A percentile compares a stretch with the other conserved stretches of the same genome.
phyloP scores from a whole-genome alignment of 1,139 yeast species.

The Pichia terricola region DNA sequence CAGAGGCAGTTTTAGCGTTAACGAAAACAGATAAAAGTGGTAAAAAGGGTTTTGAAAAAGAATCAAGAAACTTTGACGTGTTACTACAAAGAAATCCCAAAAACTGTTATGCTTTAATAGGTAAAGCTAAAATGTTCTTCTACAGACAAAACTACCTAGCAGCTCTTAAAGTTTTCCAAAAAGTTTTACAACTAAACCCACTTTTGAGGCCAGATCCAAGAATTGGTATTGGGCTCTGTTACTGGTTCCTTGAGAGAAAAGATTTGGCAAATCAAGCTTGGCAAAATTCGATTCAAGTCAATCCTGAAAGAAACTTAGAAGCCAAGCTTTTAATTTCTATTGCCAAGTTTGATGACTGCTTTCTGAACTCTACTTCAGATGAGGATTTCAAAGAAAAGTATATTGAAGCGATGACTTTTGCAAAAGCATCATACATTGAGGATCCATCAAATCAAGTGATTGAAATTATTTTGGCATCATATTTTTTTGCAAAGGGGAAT shows the following conservation, averaged over 20 bases:
- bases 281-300: conserved; percentile 67
- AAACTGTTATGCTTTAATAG: conserved; percentile 71
- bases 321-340: conserved; percentile 61
- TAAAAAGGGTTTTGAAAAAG: conserved; percentile 43
- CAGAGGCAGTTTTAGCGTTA: conserved; percentile 22
- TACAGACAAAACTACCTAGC: conserved; percentile 61
- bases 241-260: conserved; percentile 77
- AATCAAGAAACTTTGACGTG: conserved; percentile 51
- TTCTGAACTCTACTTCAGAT: conserved; percentile 50
- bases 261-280: conserved; percentile 73
- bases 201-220: conserved; percentile 82
- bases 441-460: conserved; percentile 24
- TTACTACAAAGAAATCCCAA: conserved; percentile 37
- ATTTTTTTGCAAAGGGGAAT: conserved; percentile 34
- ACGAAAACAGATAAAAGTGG: conserved; percentile 18
- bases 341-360: conserved; percentile 57
- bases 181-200: conserved; percentile 69
- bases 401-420: conserved; percentile 34
- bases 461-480: conserved; percentile 25
- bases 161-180: conserved; percentile 78
- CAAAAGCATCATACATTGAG: conserved; percentile 24
- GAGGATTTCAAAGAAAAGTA: conserved; percentile 46
- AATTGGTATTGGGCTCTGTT: conserved; percentile 89
- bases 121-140: conserved; percentile 76
- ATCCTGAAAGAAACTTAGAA: conserved; percentile 44